A percentile compares a stretch with the other conserved stretches of the same genome.
Evolutionary conservation across 2,329 filamentous ascomycete genomes (phyloP).

Genomic region (Didymella sp.): DNA sequence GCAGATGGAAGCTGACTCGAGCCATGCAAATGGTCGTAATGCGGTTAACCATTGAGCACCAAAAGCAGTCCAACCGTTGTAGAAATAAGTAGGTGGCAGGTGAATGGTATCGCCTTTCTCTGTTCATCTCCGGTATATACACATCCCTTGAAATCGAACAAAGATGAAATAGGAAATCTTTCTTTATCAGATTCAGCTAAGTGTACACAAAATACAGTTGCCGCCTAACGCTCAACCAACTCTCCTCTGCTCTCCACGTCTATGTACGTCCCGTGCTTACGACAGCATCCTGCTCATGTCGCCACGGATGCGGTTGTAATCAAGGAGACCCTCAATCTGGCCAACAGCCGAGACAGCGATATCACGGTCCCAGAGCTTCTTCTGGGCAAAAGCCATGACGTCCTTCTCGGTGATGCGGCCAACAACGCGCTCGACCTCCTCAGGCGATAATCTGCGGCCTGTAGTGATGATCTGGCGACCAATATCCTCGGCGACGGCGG

Average conservation of each 20-base stretch:
- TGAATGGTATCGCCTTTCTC: background rate
- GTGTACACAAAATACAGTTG: conserved; percentile 48
- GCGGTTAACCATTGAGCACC: background rate
- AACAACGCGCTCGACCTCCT: conserved; percentile 93
- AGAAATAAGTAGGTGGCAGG: background rate
- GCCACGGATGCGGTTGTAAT: conserved; percentile 80
- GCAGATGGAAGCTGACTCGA: background rate
- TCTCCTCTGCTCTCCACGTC: background rate
- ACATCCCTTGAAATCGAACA: conserved; percentile 13
- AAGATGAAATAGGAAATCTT: conserved; percentile 36
- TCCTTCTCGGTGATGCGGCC: conserved; percentile 92
- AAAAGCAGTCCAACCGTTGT: background rate
- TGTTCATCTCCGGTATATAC: conserved; percentile 11
- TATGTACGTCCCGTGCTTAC: conserved; percentile 28
- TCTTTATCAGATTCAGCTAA: conserved; percentile 42
- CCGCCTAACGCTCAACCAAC: conserved; percentile 26
- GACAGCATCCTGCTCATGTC: conserved; percentile 82
- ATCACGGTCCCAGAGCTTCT: conserved; percentile 97
- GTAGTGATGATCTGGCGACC: conserved; percentile 98
- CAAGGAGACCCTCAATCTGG: conserved; percentile 81
- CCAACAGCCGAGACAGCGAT: conserved; percentile 93
- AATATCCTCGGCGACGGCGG: conserved; percentile 96
- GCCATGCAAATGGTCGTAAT: background rate
- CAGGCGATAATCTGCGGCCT: conserved; percentile 85
- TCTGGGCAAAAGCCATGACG: conserved; percentile 94